Evolutionary conservation across 306 rosid species (phyloP).

Genomic region (Citrullus mucosospermus): DNA sequence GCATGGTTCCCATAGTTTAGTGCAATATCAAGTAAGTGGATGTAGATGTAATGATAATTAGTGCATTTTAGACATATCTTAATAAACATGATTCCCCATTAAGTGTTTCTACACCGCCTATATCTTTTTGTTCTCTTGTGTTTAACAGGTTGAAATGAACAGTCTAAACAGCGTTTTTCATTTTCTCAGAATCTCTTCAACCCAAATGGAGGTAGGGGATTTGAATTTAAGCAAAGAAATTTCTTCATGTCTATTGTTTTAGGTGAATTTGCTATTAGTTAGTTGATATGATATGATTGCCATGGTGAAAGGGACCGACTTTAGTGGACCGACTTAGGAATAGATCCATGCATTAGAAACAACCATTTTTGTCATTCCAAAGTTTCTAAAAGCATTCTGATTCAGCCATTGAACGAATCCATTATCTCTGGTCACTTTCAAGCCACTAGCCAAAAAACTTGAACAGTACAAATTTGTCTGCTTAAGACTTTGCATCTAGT

Average conservation of each 20-base stretch:
- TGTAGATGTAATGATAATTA: not conserved
- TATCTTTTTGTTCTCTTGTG: not conserved
- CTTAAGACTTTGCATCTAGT: not conserved
- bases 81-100: not conserved
- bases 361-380: conserved; percentile 4
- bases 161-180: not conserved
- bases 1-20: not conserved
- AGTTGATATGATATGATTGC: not conserved
- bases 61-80: not conserved
- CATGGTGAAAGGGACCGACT: not conserved
- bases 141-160: not conserved
- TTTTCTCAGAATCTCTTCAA: not conserved
- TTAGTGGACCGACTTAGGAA: conserved; percentile 1
- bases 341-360: conserved; percentile 3
- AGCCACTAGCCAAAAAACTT: not conserved
- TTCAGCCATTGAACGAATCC: conserved; percentile 2
- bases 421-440: conserved; percentile 3
- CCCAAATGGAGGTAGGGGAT: not conserved
- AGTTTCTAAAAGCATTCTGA: conserved; percentile 5
- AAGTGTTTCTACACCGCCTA: not conserved
- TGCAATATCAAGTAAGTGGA: not conserved
- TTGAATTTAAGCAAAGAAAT: not conserved
- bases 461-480: conserved; percentile 1
- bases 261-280: not conserved
- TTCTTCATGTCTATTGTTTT: not conserved